Conservation (phyloP, 1,139 yeast species). For the Suhomyces anneliseae region DNA sequence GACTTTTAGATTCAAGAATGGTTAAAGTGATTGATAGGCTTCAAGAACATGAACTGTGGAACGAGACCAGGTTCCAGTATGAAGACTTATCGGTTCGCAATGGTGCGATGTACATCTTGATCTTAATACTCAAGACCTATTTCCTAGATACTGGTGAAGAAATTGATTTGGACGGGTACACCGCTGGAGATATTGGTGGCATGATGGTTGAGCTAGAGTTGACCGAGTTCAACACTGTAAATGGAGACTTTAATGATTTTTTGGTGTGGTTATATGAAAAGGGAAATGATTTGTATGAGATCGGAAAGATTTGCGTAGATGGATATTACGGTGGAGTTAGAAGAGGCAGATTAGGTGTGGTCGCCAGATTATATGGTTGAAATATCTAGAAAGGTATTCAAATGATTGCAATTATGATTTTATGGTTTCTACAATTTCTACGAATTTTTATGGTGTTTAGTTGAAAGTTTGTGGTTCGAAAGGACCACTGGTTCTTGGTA, state of each 20-base stretch:
- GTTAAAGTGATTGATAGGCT: constrained; percentile 2
- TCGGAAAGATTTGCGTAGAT: constrained; percentile 15
- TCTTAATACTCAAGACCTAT: constrained; percentile 5
- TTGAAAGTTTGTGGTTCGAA: no score
- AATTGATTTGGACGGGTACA: constrained; percentile 1
- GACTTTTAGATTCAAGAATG: constrained; percentile 12
- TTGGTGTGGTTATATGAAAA: constrained; percentile 21
- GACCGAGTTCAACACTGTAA: not conserved
- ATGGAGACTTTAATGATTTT: constrained; percentile 18
- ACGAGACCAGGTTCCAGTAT: not conserved
- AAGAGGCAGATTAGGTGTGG: not conserved
- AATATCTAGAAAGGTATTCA: not conserved
- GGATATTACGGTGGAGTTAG: constrained; percentile 12
- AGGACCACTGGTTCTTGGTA: no score
- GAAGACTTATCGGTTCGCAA: constrained; percentile 3
- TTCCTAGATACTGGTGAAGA: constrained; percentile 9
- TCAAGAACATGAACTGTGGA: not conserved
- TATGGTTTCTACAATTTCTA: no score
- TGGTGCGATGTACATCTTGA: not conserved
- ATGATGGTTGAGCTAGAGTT: not conserved
- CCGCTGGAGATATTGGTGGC: constrained; percentile 5
- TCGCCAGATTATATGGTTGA: constrained; percentile 1
- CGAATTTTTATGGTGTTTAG: no score
- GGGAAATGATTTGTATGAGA: constrained; percentile 5
- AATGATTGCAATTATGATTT: no score